phyloP scores from a whole-genome alignment of 1,284 basidiomycete species.

The Amylostereum areolatum region DNA sequence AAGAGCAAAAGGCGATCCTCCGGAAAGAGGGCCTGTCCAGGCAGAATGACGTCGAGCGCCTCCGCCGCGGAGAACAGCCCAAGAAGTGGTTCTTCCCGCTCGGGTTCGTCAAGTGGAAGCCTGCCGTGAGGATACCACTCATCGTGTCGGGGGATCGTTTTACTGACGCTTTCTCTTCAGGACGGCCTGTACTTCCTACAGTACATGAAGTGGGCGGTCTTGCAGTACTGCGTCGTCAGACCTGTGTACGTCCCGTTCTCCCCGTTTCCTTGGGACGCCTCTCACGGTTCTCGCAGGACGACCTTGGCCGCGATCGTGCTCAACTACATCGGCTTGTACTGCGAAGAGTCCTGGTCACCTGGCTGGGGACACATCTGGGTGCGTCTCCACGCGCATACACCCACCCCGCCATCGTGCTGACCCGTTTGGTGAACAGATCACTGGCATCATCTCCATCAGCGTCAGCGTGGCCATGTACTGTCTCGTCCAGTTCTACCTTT shows the following conservation, averaged over 20 bases:
- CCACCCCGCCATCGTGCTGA: too few species aligned
- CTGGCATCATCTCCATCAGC: constrained; percentile 59
- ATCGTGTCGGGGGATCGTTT: neutral
- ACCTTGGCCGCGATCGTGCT: constrained; percentile 61
- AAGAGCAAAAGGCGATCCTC: constrained; percentile 62
- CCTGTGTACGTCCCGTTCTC: constrained; percentile 40
- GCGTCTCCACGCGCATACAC: constrained; percentile 17
- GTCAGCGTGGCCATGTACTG: constrained; percentile 82
- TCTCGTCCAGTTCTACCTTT: constrained; percentile 68
- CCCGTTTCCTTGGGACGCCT: neutral
- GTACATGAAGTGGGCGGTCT: constrained; percentile 74
- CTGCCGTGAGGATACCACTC: constrained; percentile 30
- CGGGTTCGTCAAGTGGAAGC: constrained; percentile 57
- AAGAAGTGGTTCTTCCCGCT: constrained; percentile 71
- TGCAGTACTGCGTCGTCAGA: constrained; percentile 75
- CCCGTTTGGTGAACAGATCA: too few species aligned
- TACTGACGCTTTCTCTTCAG: constrained; percentile 21
- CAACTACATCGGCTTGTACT: constrained; percentile 64
- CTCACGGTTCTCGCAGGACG: constrained; percentile 32
- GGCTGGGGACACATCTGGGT: constrained; percentile 70
- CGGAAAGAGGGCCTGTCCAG: constrained; percentile 48
- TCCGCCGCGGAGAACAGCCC: constrained; percentile 38
- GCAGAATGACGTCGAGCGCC: constrained; percentile 40
- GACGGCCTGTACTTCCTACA: constrained; percentile 71
- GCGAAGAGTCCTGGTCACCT: constrained; percentile 64